Conservation (phyloP, 2,329 filamentous ascomycete species). For the Fusarium xylarioides region DNA sequence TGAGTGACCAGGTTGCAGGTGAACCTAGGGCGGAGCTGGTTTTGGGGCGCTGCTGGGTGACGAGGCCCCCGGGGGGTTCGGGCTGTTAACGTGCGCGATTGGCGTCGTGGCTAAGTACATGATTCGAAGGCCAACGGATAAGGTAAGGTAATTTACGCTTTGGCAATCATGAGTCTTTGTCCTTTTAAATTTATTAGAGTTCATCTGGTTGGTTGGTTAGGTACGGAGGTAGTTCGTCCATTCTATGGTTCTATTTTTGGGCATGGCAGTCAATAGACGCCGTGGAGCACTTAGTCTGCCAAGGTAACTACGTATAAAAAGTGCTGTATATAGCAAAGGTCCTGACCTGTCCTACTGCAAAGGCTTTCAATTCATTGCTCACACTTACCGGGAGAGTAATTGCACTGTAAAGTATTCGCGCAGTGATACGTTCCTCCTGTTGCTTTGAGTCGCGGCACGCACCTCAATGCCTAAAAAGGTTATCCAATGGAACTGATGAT, state of each 20-base stretch:
- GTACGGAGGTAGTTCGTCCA: not conserved
- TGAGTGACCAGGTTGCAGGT: constrained; percentile 33
- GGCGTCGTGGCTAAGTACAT: constrained; percentile 5
- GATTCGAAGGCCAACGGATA: not conserved
- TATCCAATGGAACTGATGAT: constrained; percentile 14
- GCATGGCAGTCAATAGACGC: not conserved
- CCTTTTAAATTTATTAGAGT: not conserved
- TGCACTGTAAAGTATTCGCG: not conserved
- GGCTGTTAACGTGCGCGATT: no score
- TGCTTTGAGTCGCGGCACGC: not conserved
- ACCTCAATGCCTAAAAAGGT: constrained; percentile 3
- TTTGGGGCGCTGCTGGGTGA: constrained; percentile 43
- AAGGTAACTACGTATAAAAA: not conserved
- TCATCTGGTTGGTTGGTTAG: not conserved
- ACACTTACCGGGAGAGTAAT: not conserved
- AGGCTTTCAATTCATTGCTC: not conserved
- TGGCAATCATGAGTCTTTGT: not conserved
- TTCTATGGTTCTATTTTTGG: not conserved
- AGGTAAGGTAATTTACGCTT: not conserved
- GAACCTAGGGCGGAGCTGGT: constrained; percentile 14
- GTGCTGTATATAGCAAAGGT: not conserved
- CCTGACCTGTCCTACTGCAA: not conserved
- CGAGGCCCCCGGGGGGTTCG: constrained; percentile 37
- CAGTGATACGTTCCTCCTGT: not conserved
- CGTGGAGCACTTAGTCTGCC: not conserved